phyloP scores from a whole-genome alignment of 2,329 filamentous ascomycete genomes.

The Fusarium xyrophilum region DNA sequence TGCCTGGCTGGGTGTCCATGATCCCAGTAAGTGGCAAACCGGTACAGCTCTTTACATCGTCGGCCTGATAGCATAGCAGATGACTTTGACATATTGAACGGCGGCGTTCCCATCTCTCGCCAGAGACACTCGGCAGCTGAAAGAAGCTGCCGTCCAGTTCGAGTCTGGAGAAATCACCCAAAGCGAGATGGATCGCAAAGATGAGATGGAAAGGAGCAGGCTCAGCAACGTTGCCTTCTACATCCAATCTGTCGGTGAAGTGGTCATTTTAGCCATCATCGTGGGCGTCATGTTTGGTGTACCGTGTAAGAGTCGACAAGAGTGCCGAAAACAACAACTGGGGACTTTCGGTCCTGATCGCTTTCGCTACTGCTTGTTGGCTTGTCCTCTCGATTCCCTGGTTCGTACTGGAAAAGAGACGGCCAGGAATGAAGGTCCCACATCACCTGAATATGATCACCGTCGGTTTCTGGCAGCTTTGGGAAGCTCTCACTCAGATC shows the following conservation, averaged over 20 bases:
- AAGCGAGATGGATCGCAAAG: slow-evolving; percentile 65
- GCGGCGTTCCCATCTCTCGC: slow-evolving; percentile 59
- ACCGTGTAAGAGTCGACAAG: slow-evolving; percentile 67
- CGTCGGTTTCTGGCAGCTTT: slow-evolving; percentile 68
- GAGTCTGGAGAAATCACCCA: slow-evolving; percentile 57
- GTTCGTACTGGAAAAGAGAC: slow-evolving; percentile 70
- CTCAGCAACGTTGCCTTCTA: slow-evolving; percentile 70
- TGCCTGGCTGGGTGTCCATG: slow-evolving; percentile 71
- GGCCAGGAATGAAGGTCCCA: slow-evolving; percentile 60
- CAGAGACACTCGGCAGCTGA: slow-evolving; percentile 47
- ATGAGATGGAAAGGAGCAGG: slow-evolving; percentile 68
- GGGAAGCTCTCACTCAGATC: slow-evolving; percentile 63
- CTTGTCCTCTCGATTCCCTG: slow-evolving; percentile 68
- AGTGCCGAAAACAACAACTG: slow-evolving; percentile 69
- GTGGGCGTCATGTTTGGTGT: slow-evolving; percentile 68
- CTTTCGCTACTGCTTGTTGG: slow-evolving; percentile 70
- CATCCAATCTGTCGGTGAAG: slow-evolving; percentile 66
- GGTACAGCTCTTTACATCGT: slow-evolving; percentile 70
- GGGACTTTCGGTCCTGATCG: slow-evolving; percentile 69
- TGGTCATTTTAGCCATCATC: slow-evolving; percentile 68
- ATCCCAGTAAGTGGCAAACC: slow-evolving; percentile 63
- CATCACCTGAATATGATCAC: slow-evolving; percentile 56
- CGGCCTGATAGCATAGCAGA: slow-evolving; percentile 70
- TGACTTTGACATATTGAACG: slow-evolving; percentile 73
- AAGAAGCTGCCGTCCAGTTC: slow-evolving; percentile 44